phyloP scores from a whole-genome alignment of 2,329 filamentous ascomycete species.

The Thermoascus crustaceus region DNA sequence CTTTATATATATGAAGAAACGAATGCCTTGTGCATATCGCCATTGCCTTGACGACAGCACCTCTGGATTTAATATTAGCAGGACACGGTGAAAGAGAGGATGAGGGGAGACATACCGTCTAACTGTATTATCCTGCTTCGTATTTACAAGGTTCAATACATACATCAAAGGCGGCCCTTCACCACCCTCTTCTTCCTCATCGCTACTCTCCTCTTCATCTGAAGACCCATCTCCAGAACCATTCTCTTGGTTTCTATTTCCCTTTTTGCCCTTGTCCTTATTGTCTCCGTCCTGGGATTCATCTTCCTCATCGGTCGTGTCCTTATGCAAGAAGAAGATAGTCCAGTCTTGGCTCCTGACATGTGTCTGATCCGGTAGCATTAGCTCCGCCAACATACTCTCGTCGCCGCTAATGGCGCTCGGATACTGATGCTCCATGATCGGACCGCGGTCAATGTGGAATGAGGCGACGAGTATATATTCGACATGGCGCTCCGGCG shows the following conservation, averaged over 20 bases:
- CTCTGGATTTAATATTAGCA: conserved; percentile 44
- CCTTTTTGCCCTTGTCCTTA: conserved; percentile 38
- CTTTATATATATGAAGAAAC: conserved; percentile 98
- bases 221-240: conserved; percentile 43
- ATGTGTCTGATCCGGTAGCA: conserved; percentile 96
- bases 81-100: not conserved
- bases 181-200: conserved; percentile 58
- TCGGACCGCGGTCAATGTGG: conserved; percentile 87
- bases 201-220: conserved; percentile 43
- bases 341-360: conserved; percentile 96
- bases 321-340: conserved; percentile 97
- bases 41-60: conserved; percentile 95
- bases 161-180: conserved; percentile 93
- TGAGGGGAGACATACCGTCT: conserved; percentile 48
- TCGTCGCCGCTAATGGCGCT: conserved; percentile 93
- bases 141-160: conserved; percentile 95
- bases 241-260: conserved; percentile 36
- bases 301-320: conserved; percentile 70
- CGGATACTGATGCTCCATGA: conserved; percentile 98
- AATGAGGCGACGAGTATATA: conserved; percentile 97
- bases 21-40: conserved; percentile 96
- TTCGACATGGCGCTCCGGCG: conserved; percentile 87
- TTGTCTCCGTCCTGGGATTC: conserved; percentile 45
- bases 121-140: conserved; percentile 87
- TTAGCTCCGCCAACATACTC: conserved; percentile 95